A percentile compares a stretch with the other conserved stretches of the same genome.
Evolutionary conservation across 2,329 filamentous ascomycete species (phyloP).

Genomic region (Madurella mycetomatis): DNA sequence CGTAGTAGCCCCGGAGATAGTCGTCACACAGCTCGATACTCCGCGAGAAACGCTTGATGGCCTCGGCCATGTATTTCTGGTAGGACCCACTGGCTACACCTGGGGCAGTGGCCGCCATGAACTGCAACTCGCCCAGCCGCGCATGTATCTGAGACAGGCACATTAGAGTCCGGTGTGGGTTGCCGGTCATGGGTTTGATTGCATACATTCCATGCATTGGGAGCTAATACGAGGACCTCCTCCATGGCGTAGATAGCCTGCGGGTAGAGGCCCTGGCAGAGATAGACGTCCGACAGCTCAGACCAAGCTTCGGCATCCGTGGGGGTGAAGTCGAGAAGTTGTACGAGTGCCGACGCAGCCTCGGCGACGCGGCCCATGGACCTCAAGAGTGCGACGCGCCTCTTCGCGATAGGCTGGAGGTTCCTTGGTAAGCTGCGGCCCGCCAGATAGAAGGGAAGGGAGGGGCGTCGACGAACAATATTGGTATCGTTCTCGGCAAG

Average conservation of each 20-base stretch:
- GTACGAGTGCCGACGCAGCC: slow-evolving; percentile 68
- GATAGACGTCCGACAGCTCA: slow-evolving; percentile 84
- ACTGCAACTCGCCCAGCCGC: slow-evolving; percentile 75
- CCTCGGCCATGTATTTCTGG: slow-evolving; percentile 60
- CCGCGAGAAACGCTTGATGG: slow-evolving; percentile 79
- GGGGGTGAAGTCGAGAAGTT: slow-evolving; percentile 75
- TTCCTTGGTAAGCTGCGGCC: slow-evolving; percentile 29
- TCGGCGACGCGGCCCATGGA: slow-evolving; percentile 67
- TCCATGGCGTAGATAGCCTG: slow-evolving; percentile 88
- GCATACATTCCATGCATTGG: slow-evolving; percentile 92
- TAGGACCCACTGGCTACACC: slow-evolving; percentile 36
- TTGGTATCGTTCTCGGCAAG: slow-evolving; percentile 72
- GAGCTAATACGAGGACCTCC: slow-evolving; percentile 79
- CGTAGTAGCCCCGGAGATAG: slow-evolving; percentile 89
- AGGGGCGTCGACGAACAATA: slow-evolving; percentile 54
- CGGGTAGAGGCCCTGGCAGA: slow-evolving; percentile 69
- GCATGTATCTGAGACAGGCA: slow-evolving; percentile 67
- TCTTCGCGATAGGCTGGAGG: slow-evolving; percentile 72
- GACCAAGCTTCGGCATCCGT: slow-evolving; percentile 93
- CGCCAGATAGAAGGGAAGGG: not conserved
- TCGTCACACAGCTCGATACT: slow-evolving; percentile 92
- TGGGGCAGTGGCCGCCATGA: slow-evolving; percentile 56
- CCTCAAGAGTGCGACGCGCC: slow-evolving; percentile 73
- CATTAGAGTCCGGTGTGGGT: slow-evolving; percentile 25
- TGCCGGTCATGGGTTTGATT: slow-evolving; percentile 6